Evolutionary conservation across 306 rosid genomes (phyloP).

Genomic region (Dryas alaskensis): DNA sequence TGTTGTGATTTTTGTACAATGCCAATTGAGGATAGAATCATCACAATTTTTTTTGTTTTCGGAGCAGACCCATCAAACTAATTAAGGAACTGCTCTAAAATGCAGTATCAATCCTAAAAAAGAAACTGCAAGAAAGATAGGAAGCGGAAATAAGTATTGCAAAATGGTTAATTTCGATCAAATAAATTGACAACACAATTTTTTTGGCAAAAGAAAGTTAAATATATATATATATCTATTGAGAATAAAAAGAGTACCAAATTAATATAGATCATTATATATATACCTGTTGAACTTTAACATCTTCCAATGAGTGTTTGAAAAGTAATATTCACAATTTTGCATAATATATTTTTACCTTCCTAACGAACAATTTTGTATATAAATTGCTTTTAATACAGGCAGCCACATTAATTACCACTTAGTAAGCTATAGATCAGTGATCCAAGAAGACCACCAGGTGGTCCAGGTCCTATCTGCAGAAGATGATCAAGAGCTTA

Average conservation of each 20-base stretch:
- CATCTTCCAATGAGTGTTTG: background rate
- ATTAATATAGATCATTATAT: too few relatives aligned
- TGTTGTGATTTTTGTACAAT: background rate
- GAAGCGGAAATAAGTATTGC: too few relatives aligned
- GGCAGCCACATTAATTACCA: background rate
- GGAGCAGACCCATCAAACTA: background rate
- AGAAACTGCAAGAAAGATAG: background rate
- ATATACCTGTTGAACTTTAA: background rate
- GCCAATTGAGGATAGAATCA: background rate
- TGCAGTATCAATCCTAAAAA: background rate
- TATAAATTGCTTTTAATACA: background rate
- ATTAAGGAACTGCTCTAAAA: background rate
- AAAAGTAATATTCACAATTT: background rate
- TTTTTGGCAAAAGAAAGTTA: too few relatives aligned
- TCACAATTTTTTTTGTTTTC: too few relatives aligned
- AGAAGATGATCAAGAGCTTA: background rate
- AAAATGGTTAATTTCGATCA: too few relatives aligned
- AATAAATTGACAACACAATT: too few relatives aligned
- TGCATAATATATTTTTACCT: too few relatives aligned
- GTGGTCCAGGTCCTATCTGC: slow-evolving; percentile 52
- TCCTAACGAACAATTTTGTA: too few relatives aligned
- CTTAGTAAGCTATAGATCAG: slow-evolving; percentile 20
- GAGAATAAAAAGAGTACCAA: too few relatives aligned
- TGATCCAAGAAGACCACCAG: slow-evolving; percentile 49
- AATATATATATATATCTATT: too few relatives aligned